Evolutionary conservation across 139 green algal species (phyloP).

Genomic region (Chlorella sp.): DNA sequence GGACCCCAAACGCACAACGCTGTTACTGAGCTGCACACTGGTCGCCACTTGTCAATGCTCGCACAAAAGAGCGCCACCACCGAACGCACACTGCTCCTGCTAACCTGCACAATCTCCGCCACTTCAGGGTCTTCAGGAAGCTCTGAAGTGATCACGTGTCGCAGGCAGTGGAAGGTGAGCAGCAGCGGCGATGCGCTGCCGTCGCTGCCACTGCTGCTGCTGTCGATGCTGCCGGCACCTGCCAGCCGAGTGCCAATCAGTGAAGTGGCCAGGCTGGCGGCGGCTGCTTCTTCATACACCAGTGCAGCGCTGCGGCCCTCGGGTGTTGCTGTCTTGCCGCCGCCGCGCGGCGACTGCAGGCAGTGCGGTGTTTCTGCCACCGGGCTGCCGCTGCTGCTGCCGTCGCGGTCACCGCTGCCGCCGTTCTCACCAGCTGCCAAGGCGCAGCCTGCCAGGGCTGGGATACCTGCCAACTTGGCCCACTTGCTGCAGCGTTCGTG

Average conservation of each 20-base stretch:
- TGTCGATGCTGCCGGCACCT: not conserved
- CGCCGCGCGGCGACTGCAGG: not conserved
- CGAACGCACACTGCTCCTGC: no score
- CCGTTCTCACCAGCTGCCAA: no score
- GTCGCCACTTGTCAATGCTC: no score
- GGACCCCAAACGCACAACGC: no score
- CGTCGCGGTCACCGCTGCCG: no score
- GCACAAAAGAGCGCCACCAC: no score
- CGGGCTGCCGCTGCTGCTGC: no score
- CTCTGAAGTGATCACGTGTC: conserved; percentile 45
- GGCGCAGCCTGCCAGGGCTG: no score
- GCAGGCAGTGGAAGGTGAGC: not conserved
- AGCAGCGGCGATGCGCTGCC: no score
- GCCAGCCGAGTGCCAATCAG: not conserved
- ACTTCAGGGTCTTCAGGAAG: conserved; percentile 45
- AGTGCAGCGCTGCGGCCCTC: not conserved
- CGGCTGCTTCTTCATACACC: not conserved
- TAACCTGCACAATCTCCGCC: conserved; percentile 19
- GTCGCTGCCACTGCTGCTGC: no score
- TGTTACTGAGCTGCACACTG: no score
- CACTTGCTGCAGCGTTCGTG: no score
- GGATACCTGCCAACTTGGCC: not conserved
- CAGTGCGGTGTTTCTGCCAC: not conserved
- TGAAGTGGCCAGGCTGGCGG: not conserved
- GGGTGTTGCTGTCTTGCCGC: not conserved